These are phyloP conservation scores for Plasmopara viticola DNA, from an alignment of 352 stramenopile genomes.

Conservation along the genomic window DNA sequence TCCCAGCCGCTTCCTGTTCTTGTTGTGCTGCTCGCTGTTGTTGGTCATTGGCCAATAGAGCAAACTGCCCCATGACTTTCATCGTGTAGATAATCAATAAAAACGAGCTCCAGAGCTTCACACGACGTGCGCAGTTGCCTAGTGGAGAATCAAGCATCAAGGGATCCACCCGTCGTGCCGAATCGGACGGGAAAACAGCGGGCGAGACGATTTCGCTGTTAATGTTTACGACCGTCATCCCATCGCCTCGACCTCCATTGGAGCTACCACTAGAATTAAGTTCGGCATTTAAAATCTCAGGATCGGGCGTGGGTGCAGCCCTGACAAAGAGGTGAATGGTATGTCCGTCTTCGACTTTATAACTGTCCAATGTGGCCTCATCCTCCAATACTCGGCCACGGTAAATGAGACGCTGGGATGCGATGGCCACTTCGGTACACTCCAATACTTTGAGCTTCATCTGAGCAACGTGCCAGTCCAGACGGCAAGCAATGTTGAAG, in stretches of 20 bases:
- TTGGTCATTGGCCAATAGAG: constrained; percentile 75
- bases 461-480: constrained; percentile 56
- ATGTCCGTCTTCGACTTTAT: constrained; percentile 88
- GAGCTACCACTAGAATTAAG: constrained; percentile 23
- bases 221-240: constrained; percentile 68
- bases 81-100: constrained; percentile 87
- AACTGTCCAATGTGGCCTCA: constrained; percentile 55
- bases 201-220: constrained; percentile 78
- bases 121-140: constrained; percentile 71
- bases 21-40: constrained; percentile 41
- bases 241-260: constrained; percentile 31
- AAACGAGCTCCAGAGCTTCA: constrained; percentile 86
- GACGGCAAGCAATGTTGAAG: constrained; percentile 59
- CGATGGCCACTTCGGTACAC: constrained; percentile 56
- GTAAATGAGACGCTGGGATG: constrained; percentile 88
- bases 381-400: constrained; percentile 86
- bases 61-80: constrained; percentile 86
- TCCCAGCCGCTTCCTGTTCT: constrained; percentile 21
- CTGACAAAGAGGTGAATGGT: constrained; percentile 89
- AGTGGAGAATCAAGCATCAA: constrained; percentile 81
- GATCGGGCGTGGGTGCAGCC: constrained; percentile 48
- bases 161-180: constrained; percentile 69
- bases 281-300: constrained; percentile 45
- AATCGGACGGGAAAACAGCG: constrained; percentile 80
- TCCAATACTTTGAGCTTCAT: constrained; percentile 75